Evolutionary conservation across 2,329 filamentous ascomycete species (phyloP), one percentile per base, ranked within the genome.

Genomic region (Talaromyces islandicus): DNA sequence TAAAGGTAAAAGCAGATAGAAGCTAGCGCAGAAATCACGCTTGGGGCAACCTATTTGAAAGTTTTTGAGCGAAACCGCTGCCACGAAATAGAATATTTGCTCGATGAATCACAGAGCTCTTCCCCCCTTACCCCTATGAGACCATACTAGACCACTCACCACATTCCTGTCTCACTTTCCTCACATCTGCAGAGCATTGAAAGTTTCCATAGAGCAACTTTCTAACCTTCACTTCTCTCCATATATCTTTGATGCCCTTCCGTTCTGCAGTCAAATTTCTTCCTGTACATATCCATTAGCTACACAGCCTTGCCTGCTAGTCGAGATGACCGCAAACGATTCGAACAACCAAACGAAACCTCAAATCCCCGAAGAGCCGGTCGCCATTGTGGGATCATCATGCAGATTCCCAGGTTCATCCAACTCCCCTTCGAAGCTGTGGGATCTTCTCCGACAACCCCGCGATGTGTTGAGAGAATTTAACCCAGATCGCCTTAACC

Each of bases 391-490:
- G 10, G 60, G 60, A 17, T 25, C 48, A 24, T 35, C 52, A 35
- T 62, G 59, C 54, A 19, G 59, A n/a, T 52, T 62, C 27, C 60
- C 60, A 21, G 60, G 60, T 30, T 57, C 29, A 21, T n/a, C 50
- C 14, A 19, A 9, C n/a, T 48, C 46, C n/a, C 25, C 56, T 3
- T 51, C 41, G 3, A 30, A 61, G 10, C 19, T 61, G 4, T 61
- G 48, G 57, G 46, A 59, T 7, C 58, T 65, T 66, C 29, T 66
- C 61, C 43, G 38, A 17, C 43, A 64, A 12, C 61, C 59, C 7
- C 38, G 62, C 10, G 59, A 65, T 52, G 55, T 64, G 10, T 25
- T 38, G 10, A 27, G 12, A 29, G 30, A 53, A 10, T 48, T 56
- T 14, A 4, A 38, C n/a, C 17, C 53, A 7, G 41, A 35, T n/a